Conservation (phyloP, 345 rosid genomes). For the Rhizophora mangle region DNA sequence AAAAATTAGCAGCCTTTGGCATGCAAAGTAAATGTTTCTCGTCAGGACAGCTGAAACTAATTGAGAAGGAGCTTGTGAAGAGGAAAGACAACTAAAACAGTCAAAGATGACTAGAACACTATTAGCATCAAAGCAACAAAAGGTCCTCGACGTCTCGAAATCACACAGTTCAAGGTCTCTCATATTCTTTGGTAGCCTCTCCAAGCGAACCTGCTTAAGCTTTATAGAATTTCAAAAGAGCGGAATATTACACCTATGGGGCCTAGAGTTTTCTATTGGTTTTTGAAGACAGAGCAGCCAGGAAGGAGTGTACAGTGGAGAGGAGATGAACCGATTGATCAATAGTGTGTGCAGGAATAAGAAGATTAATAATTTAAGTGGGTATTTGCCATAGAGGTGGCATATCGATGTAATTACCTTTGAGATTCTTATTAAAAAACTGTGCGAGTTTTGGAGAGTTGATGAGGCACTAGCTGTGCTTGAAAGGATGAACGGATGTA, state of each 20-base stretch:
- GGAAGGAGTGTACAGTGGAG: constrained; percentile 30
- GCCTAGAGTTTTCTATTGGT: constrained; percentile 40
- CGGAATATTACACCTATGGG: constrained; percentile 48
- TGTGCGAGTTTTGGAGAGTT: constrained; percentile 56
- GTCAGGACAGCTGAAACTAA: too few relatives aligned
- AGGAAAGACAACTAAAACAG: too few relatives aligned
- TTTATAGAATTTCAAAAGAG: constrained; percentile 49
- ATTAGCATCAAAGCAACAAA: too few relatives aligned
- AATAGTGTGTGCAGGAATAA: constrained; percentile 41
- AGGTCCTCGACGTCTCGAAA: constrained; percentile 30
- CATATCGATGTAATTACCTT: constrained; percentile 56
- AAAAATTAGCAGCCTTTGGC: too few relatives aligned
- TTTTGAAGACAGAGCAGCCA: constrained; percentile 24
- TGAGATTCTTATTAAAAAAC: constrained; percentile 53
- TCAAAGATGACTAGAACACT: too few relatives aligned
- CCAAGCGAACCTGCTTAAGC: constrained; percentile 28
- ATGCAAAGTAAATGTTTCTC: too few relatives aligned
- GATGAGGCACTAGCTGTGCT: constrained; percentile 65
- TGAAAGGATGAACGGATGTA: constrained; percentile 38
- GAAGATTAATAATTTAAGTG: constrained; percentile 27
- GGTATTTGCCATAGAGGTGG: constrained; percentile 41
- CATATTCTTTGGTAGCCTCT: constrained; percentile 40
- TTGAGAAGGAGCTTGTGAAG: too few relatives aligned
- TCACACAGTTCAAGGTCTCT: constrained; percentile 43
- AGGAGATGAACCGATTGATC: constrained; percentile 41